Base-by-base conservation (phyloP, 495 filamentous ascomycete species). In the Tuber melanosporum region DNA sequence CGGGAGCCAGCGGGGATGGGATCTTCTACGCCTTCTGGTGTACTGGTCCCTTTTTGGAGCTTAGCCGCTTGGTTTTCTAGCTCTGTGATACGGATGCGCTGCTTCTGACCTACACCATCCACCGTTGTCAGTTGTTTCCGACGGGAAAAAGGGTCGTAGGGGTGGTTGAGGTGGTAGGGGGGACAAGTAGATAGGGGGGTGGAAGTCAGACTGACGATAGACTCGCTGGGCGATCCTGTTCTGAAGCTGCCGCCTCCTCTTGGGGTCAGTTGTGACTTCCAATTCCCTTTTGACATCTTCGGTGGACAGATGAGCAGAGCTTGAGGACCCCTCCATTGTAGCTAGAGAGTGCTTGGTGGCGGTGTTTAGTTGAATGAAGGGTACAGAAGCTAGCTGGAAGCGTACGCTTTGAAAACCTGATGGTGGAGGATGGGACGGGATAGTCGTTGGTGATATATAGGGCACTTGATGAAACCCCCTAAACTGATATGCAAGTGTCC, bases 201-300 rank as follows among this genome's bases (percentile, higher is more conserved):
- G 19, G 3, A 39, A 19, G 41, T 19, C 9, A 69, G 44, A 80
- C 81, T 41, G 72, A 82, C 81, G 81, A 49, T 83, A 83, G 42
- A 82, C 81, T 52, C 81, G 42, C 57, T 83, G 81, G 4, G 81
- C 81, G 14, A 83, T 82, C 7, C 81, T 72, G 42, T 83, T 83
- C 71, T 83, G 81, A 45, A 83, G 78, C 52, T 75, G 80, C 7
- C 81, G 77, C 45, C 81, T 73, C 47, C 74, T 76, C 36, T 73
- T 78, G 0, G 73, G 71, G 62, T 78, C 77, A 7, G 76, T 81
- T 0, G 79, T 81, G 20, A 26, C 43, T 32, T 73, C 46, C 19
- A 82, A 72, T 43, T 82, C 79, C 0, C 76, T 42, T 62, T 76
- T 76, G 57, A 81, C 80, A 8, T 72, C 71, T 73, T 78, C 75